A percentile compares a stretch with the other conserved stretches of the same genome.
phyloP scores from a whole-genome alignment of 371 early-diverging fungal genomes.

The Blastocladiella emersonii region DNA sequence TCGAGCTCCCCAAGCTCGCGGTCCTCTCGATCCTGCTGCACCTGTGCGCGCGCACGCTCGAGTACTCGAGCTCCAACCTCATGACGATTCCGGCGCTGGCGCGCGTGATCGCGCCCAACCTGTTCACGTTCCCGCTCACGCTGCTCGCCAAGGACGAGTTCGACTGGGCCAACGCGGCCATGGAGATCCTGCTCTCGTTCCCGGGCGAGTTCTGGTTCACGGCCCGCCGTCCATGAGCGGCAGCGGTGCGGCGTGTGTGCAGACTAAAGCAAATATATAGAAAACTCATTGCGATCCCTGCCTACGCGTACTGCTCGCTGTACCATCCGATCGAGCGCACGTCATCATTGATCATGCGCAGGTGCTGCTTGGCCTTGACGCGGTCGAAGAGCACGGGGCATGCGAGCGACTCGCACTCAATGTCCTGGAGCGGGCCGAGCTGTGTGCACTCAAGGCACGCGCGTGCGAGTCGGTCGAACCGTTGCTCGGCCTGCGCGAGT shows the following conservation, averaged over 20 bases:
- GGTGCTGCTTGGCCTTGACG: conserved; percentile 3
- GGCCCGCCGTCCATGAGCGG: too few relatives aligned
- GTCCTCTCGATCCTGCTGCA: background rate
- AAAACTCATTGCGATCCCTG: too few relatives aligned
- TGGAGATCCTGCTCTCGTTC: too few relatives aligned
- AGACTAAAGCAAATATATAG: too few relatives aligned
- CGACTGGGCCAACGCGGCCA: too few relatives aligned
- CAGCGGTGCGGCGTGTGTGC: too few relatives aligned
- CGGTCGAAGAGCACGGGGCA: conserved; percentile 21
- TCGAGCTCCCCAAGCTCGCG: background rate
- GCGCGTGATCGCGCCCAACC: background rate
- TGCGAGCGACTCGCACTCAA: conserved; percentile 24
- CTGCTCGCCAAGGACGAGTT: too few relatives aligned
- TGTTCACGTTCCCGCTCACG: too few relatives aligned
- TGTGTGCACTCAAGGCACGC: conserved; percentile 23
- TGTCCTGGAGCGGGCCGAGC: conserved; percentile 13
- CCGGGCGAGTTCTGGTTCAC: too few relatives aligned
- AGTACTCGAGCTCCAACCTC: background rate
- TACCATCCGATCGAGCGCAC: too few relatives aligned
- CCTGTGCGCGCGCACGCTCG: background rate
- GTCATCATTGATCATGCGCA: too few relatives aligned
- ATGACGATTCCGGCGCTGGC: background rate
- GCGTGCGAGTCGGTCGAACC: conserved; percentile 10
- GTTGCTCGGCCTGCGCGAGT: conserved; percentile 10
- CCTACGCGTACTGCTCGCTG: too few relatives aligned